Evolutionary conservation across 495 filamentous ascomycete genomes (phyloP).

Genomic region (Aspergillus heteromorphus): DNA sequence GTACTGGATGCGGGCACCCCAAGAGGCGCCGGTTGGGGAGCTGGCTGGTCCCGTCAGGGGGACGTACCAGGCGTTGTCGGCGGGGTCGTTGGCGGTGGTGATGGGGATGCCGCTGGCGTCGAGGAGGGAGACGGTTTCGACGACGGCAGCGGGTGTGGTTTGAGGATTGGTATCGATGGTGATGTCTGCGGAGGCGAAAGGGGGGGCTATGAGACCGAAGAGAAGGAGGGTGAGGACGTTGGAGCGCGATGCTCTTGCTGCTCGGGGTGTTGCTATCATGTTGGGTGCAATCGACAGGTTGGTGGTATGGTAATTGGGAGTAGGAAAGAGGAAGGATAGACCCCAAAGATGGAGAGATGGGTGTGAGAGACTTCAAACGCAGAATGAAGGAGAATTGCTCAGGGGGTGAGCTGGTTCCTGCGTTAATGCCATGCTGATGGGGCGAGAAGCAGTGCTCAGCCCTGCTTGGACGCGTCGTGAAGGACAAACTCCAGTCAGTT

Average conservation of each 20-base stretch:
- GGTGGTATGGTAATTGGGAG: not conserved
- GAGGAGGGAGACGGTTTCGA: not conserved
- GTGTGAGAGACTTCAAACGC: not conserved
- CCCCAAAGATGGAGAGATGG: not conserved
- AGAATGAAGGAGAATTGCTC: not conserved
- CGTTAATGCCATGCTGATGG: not conserved
- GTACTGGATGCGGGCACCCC: not conserved
- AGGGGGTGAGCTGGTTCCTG: not conserved
- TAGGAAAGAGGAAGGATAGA: not conserved
- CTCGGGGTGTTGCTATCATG: not conserved
- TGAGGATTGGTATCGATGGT: not conserved
- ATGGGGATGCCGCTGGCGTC: conserved; percentile 1
- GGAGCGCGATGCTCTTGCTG: not conserved
- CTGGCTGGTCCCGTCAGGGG: not conserved
- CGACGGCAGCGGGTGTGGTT: not conserved
- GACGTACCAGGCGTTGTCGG: not conserved
- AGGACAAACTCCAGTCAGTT: not conserved
- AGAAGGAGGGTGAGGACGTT: not conserved
- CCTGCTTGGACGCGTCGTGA: not conserved
- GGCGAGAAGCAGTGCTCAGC: not conserved
- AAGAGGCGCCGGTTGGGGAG: not conserved
- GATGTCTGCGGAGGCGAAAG: not conserved
- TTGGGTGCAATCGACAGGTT: not conserved
- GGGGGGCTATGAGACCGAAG: not conserved
- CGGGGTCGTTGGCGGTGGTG: not conserved